Conservation (phyloP, 164 flowering plant species). For the Akebia trifoliata region DNA sequence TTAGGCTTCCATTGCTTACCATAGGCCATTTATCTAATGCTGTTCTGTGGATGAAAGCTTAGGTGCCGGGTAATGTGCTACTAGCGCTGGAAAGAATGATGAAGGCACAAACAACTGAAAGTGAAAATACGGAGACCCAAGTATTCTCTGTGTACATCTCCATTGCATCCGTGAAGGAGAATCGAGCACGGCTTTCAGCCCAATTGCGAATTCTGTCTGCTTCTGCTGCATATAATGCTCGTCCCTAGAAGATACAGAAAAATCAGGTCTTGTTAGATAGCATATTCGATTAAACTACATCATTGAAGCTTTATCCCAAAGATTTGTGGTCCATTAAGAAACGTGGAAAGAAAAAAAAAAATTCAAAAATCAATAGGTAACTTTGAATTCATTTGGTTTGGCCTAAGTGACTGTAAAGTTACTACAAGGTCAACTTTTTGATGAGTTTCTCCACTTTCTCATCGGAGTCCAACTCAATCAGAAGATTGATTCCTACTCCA, state of each 20-base stretch:
- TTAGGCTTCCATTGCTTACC: slow-evolving; percentile 5
- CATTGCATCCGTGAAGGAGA: slow-evolving; percentile 99
- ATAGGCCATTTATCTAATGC: neutral
- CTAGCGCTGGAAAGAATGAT: slow-evolving; percentile 80
- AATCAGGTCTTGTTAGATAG: slow-evolving; percentile 6
- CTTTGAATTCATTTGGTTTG: too few relatives aligned
- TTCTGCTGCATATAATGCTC: slow-evolving; percentile 95
- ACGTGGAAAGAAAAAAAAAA: too few relatives aligned
- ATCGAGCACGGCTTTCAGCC: slow-evolving; percentile 90
- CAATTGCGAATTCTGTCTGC: slow-evolving; percentile 93
- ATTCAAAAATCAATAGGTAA: too few relatives aligned
- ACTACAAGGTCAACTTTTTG: too few relatives aligned
- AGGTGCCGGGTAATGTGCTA: slow-evolving; percentile 53
- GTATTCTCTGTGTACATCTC: slow-evolving; percentile 96
- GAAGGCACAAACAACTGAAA: slow-evolving; percentile 95
- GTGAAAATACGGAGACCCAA: slow-evolving; percentile 93
- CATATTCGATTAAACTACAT: neutral
- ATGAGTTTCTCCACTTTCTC: too few relatives aligned
- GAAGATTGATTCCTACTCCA: too few relatives aligned
- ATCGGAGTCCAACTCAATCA: too few relatives aligned
- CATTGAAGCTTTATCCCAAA: neutral
- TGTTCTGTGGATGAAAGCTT: slow-evolving; percentile 8
- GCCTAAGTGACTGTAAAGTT: too few relatives aligned
- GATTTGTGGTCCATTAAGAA: too few relatives aligned
- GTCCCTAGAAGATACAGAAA: slow-evolving; percentile 49